Conservation (phyloP, 2,329 filamentous ascomycete genomes). For the Talaromyces sp. region DNA sequence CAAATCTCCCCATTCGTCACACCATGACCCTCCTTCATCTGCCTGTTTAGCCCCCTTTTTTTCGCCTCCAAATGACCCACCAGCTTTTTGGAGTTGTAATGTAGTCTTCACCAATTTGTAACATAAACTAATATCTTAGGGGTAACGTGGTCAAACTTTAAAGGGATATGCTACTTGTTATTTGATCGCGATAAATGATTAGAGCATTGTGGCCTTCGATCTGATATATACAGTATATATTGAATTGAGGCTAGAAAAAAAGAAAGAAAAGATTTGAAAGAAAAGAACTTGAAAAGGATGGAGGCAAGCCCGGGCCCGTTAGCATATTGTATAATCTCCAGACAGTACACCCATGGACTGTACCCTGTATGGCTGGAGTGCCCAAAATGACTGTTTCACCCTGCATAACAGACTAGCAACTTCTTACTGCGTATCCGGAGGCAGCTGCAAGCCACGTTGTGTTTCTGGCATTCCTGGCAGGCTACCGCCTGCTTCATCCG, state of each 20-base stretch:
- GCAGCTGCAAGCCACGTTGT: constrained; percentile 31
- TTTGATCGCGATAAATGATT: too few species aligned
- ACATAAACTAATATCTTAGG: neutral
- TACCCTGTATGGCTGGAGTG: too few species aligned
- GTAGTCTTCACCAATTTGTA: neutral
- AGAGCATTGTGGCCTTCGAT: too few species aligned
- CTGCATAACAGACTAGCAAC: neutral
- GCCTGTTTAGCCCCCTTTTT: neutral
- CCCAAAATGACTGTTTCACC: neutral
- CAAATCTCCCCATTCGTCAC: constrained; percentile 10
- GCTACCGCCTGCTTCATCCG: constrained; percentile 35
- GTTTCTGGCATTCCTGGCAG: constrained; percentile 21
- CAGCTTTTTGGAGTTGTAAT: neutral
- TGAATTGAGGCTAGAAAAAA: too few species aligned
- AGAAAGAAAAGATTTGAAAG: too few species aligned
- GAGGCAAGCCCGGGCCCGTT: too few species aligned
- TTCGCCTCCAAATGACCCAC: neutral
- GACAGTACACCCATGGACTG: too few species aligned
- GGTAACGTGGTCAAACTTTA: too few species aligned
- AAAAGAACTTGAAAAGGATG: too few species aligned
- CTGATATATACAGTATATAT: too few species aligned
- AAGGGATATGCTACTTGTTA: too few species aligned
- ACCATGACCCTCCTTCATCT: constrained; percentile 5
- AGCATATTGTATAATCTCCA: too few species aligned
- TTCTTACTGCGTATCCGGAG: constrained; percentile 43